A percentile compares a stretch with the other conserved stretches of the same genome.
These are phyloP conservation scores for Trebouxia sp. DNA, from an alignment of 139 green algal genomes.

Conservation along the genomic window DNA sequence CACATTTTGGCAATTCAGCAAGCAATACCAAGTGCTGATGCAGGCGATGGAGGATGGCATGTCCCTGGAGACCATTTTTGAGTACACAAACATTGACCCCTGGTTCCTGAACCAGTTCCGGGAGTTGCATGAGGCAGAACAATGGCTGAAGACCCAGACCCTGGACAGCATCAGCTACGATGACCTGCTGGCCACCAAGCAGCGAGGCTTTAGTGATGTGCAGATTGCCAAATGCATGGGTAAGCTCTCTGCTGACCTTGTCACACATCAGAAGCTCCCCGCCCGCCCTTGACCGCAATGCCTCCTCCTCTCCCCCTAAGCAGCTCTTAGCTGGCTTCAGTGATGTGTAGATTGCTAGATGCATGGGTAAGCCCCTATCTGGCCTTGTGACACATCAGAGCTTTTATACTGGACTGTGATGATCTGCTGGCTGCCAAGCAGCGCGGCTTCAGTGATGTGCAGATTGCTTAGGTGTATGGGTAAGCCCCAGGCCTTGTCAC, in stretches of 20 bases:
- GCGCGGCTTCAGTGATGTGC: neutral
- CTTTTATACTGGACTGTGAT: too few species aligned
- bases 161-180: constrained; percentile 70
- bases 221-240: constrained; percentile 78
- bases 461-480: too few species aligned
- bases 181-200: constrained; percentile 86
- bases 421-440: neutral
- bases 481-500: too few species aligned
- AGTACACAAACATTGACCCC: constrained; percentile 95
- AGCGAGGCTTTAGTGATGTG: constrained; percentile 85
- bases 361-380: constrained; percentile 28
- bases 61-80: constrained; percentile 72
- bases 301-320: too few species aligned
- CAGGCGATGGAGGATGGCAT: constrained; percentile 81
- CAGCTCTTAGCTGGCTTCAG: too few species aligned
- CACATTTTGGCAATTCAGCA: too few species aligned
- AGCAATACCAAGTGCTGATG: neutral
- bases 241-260: constrained; percentile 4
- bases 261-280: too few species aligned
- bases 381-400: too few species aligned
- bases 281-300: too few species aligned
- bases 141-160: constrained; percentile 75
- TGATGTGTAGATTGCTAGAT: constrained; percentile 86
- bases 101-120: constrained; percentile 92
- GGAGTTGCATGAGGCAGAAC: constrained; percentile 67